Percentiles rank a stretch among this genome's conserved stretches.
Conservation (phyloP, 2,329 filamentous ascomycete species). For the Stagonosporopsis tanaceti region DNA sequence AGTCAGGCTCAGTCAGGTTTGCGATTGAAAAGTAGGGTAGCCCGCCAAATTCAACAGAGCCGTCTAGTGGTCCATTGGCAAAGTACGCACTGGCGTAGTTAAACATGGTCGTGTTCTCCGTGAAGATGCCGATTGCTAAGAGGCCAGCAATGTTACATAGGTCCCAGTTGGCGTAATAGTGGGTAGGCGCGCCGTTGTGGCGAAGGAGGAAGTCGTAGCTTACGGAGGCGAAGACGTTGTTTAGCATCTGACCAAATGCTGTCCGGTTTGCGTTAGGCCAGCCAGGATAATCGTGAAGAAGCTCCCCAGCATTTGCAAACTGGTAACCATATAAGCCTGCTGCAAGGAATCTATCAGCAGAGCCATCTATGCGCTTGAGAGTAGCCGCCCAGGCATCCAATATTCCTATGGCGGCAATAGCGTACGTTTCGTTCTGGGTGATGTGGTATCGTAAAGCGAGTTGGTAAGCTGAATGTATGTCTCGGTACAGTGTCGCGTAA, state of each 20-base stretch:
- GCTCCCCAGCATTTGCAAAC: conserved; percentile 57
- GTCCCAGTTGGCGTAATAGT: conserved; percentile 58
- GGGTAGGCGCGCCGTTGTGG: conserved; percentile 25
- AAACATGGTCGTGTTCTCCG: conserved; percentile 54
- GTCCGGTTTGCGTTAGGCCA: neutral
- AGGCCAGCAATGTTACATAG: conserved; percentile 54
- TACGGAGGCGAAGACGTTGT: neutral
- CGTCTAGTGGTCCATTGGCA: conserved; percentile 48
- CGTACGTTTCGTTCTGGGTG: neutral
- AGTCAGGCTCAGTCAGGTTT: conserved; percentile 38
- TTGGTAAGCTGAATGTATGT: neutral
- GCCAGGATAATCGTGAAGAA: conserved; percentile 52
- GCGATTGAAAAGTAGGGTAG: conserved; percentile 26
- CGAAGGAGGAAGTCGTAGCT: neutral
- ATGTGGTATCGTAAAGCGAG: neutral
- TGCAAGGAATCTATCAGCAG: conserved; percentile 44
- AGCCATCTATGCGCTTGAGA: neutral
- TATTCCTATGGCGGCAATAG: neutral
- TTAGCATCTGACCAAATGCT: neutral
- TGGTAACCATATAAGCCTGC: conserved; percentile 58
- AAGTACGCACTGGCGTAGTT: conserved; percentile 31
- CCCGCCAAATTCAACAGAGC: conserved; percentile 43
- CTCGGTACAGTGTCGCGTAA: neutral
- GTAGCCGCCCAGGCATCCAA: neutral
- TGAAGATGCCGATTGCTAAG: conserved; percentile 54